phyloP scores from a whole-genome alignment of 2,329 filamentous ascomycete genomes.

The Ciborinia camelliae region DNA sequence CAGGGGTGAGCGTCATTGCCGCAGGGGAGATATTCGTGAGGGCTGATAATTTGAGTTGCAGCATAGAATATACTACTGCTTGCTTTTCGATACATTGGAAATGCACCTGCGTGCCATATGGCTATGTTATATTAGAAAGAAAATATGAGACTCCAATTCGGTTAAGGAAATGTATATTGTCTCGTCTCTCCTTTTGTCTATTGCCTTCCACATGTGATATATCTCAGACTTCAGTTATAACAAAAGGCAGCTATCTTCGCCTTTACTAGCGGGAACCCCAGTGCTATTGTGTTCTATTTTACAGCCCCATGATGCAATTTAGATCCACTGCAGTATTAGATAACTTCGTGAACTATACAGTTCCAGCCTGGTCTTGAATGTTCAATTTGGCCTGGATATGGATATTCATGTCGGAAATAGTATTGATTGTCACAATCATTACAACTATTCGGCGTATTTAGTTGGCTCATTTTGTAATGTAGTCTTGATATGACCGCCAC shows the following conservation, averaged over 20 bases:
- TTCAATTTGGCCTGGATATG: too few species aligned
- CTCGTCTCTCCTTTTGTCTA: not conserved
- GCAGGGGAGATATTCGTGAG: not conserved
- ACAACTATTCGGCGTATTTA: too few species aligned
- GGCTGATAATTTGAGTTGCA: not conserved
- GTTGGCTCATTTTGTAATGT: too few species aligned
- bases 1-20: conserved; percentile 9
- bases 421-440: too few species aligned
- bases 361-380: too few species aligned
- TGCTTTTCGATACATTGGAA: not conserved
- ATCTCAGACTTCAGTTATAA: not conserved
- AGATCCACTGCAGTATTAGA: not conserved
- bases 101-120: not conserved
- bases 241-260: not conserved
- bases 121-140: not conserved
- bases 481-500: too few species aligned
- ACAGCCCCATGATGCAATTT: too few species aligned
- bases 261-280: not conserved
- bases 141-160: not conserved
- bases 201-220: not conserved
- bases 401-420: too few species aligned
- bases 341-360: not conserved
- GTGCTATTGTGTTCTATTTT: not conserved
- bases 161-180: not conserved
- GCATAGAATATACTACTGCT: not conserved